Base-by-base conservation (phyloP, 2,329 filamentous ascomycete genomes). In the Boeremia lycopersici region DNA sequence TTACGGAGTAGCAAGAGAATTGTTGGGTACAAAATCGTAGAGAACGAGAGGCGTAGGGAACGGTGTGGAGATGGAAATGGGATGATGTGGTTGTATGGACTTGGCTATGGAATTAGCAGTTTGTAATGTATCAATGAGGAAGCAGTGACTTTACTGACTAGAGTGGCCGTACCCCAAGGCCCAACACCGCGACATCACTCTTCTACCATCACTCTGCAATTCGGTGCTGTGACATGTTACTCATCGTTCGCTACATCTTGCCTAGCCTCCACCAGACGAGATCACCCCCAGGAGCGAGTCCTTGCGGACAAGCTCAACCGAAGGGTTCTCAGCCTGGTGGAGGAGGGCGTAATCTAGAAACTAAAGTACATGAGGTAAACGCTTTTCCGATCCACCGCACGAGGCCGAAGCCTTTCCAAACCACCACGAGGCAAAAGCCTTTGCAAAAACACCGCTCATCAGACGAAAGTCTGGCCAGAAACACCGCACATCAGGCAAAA, bases 221-320 rank as follows among this genome's bases (percentile, higher is more conserved):
- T 10, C 29, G n/a, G 28, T 10, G 15, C 6, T 34, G 9, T 30
- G 19, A 15, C 1, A 10, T 41, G 2, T 4, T 29, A 42, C 6
- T 33, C 9, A 23, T 19, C 8, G 5, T 42, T 29, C 15, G 31
- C 38, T 49, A 42, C 15, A 25, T 9, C n/a, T 29, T 13, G 12
- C 34, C 48, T 23, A 40, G 13, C 42, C 30, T 31, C 38, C 43
- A 31, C 17, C 44, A 44, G 35, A 38, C 29, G 52, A 55, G 52
- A 41, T 50, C 52, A 36, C 47, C 17, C 46, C 10, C 25, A 25
- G 41, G 52, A 55, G 52, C 52, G 52, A 49, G 52, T 30, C 41
- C 40, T 49, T 47, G 15, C 33, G 25, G 36, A 19, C 41, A 55
- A 49, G 46, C 52, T 55, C 52, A 28, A 55, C 46, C 35, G 17